Base-by-base conservation (phyloP, 306 rosid genomes). In the Acacia melanoxylon region DNA sequence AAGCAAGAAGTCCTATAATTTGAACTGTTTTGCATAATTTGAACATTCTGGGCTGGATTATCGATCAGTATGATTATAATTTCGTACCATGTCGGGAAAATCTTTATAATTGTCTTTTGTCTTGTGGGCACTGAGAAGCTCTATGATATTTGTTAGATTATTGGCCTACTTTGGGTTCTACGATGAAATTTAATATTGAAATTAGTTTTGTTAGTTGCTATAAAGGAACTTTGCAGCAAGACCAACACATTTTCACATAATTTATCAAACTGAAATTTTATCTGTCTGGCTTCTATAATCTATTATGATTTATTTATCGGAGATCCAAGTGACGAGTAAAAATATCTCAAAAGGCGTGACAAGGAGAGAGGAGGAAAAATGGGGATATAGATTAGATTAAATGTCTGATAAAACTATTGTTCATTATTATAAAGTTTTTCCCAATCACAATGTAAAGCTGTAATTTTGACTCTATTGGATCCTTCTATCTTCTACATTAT, bases 151-250 rank as follows among this genome's bases (percentile, higher is more conserved):
- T 56, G 63, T 74, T 37, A 8, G 74, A 68, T 67, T 79, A 7
- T 77, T 78, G 35, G 74, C 46, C 25, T 77, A 19, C 48, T 70
- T 82, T 70, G 58, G 76, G 35, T 76, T 82, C 31, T 81, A 33
- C 20, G 41, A 6, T 15, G 65, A 42, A 19, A 40, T 40, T 78
- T 85, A 33, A 31, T 13, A 25, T 65, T 10, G 29, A 71, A 51
- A 22, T 44, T 54, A 40, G 65, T 68, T 40, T 46, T 66, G 71
- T 66, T 66, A 40, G 71, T 66, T 6, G 22, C 44, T 66, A 31
- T 31, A 66, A 31, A 16, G 19, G 44, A 66, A 66, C 37, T 33
- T 63, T 33, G 44, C 71, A 14, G n/a, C 44, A 62, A 33, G 10
- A 16, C 22, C 22, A 31, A 66, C 24, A 65, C 5, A 37, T 31